Percentiles rank a stretch among this genome's conserved stretches.
These are phyloP conservation scores for Persicaria tinctoria DNA, from an alignment of 148 eudicot species.

Conservation along the genomic window DNA sequence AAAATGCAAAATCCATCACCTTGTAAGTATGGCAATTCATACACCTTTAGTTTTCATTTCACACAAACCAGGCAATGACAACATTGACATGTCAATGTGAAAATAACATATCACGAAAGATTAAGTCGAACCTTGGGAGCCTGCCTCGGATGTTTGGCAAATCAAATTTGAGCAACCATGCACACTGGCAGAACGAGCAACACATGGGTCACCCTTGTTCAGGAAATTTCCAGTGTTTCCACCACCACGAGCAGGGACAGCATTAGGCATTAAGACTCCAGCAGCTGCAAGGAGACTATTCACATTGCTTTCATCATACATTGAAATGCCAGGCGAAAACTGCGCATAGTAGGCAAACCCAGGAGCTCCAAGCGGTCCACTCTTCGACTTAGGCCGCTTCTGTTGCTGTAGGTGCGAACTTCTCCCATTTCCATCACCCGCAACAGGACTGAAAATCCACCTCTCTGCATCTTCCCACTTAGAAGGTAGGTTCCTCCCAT, in stretches of 20 bases:
- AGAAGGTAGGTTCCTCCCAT: slow-evolving; percentile 5
- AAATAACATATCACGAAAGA: neutral
- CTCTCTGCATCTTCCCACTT: slow-evolving; percentile 16
- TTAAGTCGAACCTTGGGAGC: slow-evolving; percentile 42
- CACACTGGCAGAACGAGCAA: slow-evolving; percentile 70
- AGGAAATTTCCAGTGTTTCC: slow-evolving; percentile 22
- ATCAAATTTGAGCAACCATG: slow-evolving; percentile 72
- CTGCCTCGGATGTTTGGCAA: slow-evolving; percentile 35
- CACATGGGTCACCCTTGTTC: slow-evolving; percentile 43
- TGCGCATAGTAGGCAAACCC: slow-evolving; percentile 52
- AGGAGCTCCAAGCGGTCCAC: slow-evolving; percentile 92
- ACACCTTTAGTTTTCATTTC: neutral
- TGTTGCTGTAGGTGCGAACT: slow-evolving; percentile 43
- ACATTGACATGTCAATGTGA: neutral
- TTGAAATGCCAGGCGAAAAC: slow-evolving; percentile 51
- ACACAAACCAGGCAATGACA: neutral
- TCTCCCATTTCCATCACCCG: slow-evolving; percentile 45
- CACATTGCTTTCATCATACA: slow-evolving; percentile 44
- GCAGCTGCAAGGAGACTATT: slow-evolving; percentile 42
- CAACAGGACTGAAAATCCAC: slow-evolving; percentile 16
- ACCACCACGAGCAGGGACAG: slow-evolving; percentile 32
- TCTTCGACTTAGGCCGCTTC: slow-evolving; percentile 71
- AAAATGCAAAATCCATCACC: neutral
- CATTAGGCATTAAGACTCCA: slow-evolving; percentile 42
- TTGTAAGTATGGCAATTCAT: neutral